A percentile compares a stretch with the other conserved stretches of the same genome.
phyloP scores from a whole-genome alignment of 176 grass and related monocot species.

The Bromus sterilis region DNA sequence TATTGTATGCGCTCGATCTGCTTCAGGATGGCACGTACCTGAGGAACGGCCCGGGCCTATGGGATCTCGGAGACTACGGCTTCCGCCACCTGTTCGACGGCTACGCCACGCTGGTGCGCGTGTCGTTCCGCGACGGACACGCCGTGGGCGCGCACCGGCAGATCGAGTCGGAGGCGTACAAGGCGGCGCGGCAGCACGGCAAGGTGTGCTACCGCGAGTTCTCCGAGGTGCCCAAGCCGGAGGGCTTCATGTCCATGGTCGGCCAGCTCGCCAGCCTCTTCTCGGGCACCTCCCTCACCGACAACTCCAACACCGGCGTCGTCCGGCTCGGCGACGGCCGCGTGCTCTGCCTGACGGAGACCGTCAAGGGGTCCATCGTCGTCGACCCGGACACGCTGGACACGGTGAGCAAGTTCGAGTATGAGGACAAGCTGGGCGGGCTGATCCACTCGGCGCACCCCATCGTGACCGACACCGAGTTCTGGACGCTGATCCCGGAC shows the following conservation, averaged over 20 bases:
- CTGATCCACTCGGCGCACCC: slow-evolving; percentile 95
- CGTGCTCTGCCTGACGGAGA: slow-evolving; percentile 93
- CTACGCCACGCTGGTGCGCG: slow-evolving; percentile 86
- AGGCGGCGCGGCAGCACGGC: slow-evolving; percentile 57
- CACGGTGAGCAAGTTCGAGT: slow-evolving; percentile 81
- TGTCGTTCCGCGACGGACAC: slow-evolving; percentile 57
- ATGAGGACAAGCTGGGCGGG: slow-evolving; percentile 61
- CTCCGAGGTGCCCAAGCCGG: slow-evolving; percentile 75
- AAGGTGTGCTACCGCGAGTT: slow-evolving; percentile 94
- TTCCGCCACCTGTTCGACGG: slow-evolving; percentile 99
- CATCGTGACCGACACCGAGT: slow-evolving; percentile 72
- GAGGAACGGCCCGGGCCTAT: slow-evolving; percentile 84
- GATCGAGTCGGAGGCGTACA: slow-evolving; percentile 95
- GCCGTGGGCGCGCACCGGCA: slow-evolving; percentile 71
- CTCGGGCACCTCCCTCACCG: slow-evolving; percentile 86
- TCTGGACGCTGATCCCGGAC: slow-evolving; percentile 84
- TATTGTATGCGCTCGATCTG: not conserved
- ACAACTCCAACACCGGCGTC: slow-evolving; percentile 98
- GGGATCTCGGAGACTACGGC: slow-evolving; percentile 82
- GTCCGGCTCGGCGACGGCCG: slow-evolving; percentile 89
- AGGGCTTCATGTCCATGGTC: slow-evolving; percentile 39
- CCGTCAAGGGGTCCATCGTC: slow-evolving; percentile 82
- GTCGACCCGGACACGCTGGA: slow-evolving; percentile 90
- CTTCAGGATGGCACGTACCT: slow-evolving; percentile 90
- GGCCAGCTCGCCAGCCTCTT: slow-evolving; percentile 69